phyloP scores from a whole-genome alignment of 1,284 basidiomycete genomes.

The Xerocomus nothofagi region DNA sequence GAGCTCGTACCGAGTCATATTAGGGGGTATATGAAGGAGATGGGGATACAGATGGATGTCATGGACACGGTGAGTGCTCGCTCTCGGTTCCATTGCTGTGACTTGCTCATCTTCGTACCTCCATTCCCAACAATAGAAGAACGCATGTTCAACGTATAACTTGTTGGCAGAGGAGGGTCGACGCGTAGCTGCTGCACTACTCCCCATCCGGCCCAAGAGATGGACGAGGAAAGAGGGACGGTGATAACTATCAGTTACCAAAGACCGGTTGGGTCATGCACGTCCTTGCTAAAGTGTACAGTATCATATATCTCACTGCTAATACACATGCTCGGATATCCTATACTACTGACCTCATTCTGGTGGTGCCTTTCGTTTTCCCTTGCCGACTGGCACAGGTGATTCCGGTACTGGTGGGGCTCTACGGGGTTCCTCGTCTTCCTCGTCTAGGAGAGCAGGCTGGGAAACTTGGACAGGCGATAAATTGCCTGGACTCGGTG shows the following conservation, averaged over 20 bases:
- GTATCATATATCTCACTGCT: conserved; percentile 11
- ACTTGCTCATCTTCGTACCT: neutral
- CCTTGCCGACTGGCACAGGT: conserved; percentile 36
- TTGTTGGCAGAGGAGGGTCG: conserved; percentile 90
- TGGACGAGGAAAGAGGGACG: conserved; percentile 19
- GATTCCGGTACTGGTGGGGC: conserved; percentile 16
- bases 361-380: conserved; percentile 47
- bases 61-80: conserved; percentile 81
- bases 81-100: neutral
- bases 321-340: too few species aligned
- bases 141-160: conserved; percentile 95
- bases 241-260: neutral
- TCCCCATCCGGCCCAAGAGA: conserved; percentile 48
- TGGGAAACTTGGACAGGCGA: conserved; percentile 45
- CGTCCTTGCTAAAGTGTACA: conserved; percentile 16
- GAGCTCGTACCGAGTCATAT: conserved; percentile 72
- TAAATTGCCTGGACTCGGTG: conserved; percentile 37
- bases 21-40: conserved; percentile 65
- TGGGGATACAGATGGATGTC: conserved; percentile 91
- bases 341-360: conserved; percentile 19
- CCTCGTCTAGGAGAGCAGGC: conserved; percentile 44
- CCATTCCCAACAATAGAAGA: conserved; percentile 36
- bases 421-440: conserved; percentile 41
- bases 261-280: neutral
- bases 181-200: conserved; percentile 84